phyloP scores from a whole-genome alignment of 2,329 filamentous ascomycete species.

The Orbilia javanica region DNA sequence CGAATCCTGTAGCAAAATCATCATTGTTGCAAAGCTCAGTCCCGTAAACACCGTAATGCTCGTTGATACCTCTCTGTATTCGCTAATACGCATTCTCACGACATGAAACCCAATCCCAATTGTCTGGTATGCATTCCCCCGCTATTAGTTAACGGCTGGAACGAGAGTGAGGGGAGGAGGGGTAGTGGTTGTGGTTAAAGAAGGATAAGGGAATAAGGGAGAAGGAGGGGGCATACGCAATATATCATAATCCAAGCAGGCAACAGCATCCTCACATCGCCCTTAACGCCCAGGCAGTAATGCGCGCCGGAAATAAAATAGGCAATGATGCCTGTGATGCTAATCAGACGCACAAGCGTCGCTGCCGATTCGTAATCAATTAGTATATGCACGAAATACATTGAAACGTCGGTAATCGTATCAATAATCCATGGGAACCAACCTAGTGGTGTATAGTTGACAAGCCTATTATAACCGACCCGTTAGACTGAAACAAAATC shows the following conservation, averaged over 20 bases:
- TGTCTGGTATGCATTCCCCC: neutral
- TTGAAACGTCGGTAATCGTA: no score
- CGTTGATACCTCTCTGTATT: constrained; percentile 57
- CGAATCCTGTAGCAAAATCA: constrained; percentile 53
- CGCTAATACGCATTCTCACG: constrained; percentile 59
- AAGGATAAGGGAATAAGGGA: constrained; percentile 9
- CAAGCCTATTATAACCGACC: constrained; percentile 71
- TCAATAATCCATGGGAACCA: no score
- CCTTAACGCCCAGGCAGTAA: constrained; percentile 76
- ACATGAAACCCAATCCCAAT: constrained; percentile 57
- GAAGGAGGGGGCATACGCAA: constrained; percentile 73
- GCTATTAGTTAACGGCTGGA: neutral
- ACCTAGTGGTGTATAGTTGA: constrained; percentile 81
- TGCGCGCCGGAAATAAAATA: constrained; percentile 81
- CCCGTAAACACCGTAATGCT: constrained; percentile 55
- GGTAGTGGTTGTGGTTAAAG: no score
- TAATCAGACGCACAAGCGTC: constrained; percentile 82
- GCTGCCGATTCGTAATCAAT: constrained; percentile 66
- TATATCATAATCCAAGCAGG: constrained; percentile 84
- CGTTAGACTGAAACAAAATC: constrained; percentile 38
- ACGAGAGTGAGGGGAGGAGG: neutral
- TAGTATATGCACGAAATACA: constrained; percentile 1
- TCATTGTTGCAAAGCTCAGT: constrained; percentile 48
- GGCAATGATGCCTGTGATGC: constrained; percentile 79
- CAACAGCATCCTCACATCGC: constrained; percentile 77